Conservation (phyloP, 2,329 filamentous ascomycete species). For the Exserohilum turcica region DNA sequence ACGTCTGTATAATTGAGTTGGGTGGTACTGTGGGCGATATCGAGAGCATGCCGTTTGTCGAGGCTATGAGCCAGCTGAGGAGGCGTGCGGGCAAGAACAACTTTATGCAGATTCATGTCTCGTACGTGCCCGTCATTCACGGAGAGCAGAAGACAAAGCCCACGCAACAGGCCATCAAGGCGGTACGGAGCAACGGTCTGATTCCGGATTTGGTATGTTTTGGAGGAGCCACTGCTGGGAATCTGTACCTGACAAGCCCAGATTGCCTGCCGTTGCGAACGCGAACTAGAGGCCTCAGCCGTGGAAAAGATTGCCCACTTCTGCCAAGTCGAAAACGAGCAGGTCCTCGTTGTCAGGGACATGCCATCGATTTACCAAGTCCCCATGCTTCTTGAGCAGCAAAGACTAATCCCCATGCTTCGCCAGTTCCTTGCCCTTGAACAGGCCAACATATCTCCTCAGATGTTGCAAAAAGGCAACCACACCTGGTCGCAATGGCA, state of each 20-base stretch:
- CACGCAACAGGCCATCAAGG: conserved; percentile 86
- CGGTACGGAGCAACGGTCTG: conserved; percentile 78
- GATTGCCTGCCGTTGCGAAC: conserved; percentile 92
- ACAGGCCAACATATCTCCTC: conserved; percentile 57
- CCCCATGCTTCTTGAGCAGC: conserved; percentile 84
- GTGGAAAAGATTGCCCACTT: conserved; percentile 86
- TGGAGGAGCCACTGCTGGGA: neutral
- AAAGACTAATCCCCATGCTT: conserved; percentile 74
- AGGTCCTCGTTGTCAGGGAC: conserved; percentile 86
- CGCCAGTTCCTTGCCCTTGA: conserved; percentile 69
- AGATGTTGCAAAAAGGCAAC: conserved; percentile 65
- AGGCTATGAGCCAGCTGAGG: conserved; percentile 81
- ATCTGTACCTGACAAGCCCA: conserved; percentile 39
- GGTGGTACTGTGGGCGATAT: conserved; percentile 78
- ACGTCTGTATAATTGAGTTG: conserved; percentile 85
- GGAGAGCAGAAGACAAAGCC: conserved; percentile 96
- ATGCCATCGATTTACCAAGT: conserved; percentile 93
- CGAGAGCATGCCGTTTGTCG: conserved; percentile 84
- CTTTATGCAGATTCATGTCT: conserved; percentile 88
- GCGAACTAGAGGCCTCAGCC: conserved; percentile 71
- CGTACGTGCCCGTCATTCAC: conserved; percentile 77
- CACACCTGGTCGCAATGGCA: conserved; percentile 82
- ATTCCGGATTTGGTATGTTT: conserved; percentile 62
- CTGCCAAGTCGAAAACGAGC: conserved; percentile 83
- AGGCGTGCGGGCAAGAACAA: conserved; percentile 75